A percentile compares a stretch with the other conserved stretches of the same genome.
These are phyloP conservation scores for Picea engelmannii DNA, from an alignment of 83 land plant species.

Conservation along the genomic window DNA sequence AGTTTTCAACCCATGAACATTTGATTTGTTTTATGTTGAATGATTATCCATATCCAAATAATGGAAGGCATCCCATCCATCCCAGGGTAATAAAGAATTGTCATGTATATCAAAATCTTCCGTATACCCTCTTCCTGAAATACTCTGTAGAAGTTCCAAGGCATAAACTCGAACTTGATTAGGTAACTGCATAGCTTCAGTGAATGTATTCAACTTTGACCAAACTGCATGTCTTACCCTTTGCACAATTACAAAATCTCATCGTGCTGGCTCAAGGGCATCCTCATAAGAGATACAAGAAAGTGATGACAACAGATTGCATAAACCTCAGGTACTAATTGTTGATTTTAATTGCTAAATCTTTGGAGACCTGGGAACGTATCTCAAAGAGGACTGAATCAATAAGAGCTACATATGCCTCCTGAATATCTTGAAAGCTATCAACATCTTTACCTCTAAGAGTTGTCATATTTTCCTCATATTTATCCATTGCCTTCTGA, in stretches of 20 bases:
- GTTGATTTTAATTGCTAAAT: slow-evolving; percentile 3
- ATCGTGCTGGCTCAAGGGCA: not conserved
- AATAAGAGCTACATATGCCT: slow-evolving; percentile 31
- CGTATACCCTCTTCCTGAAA: slow-evolving; percentile 30
- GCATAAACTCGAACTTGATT: slow-evolving; percentile 43
- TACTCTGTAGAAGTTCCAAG: slow-evolving; percentile 55
- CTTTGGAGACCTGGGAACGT: not conserved
- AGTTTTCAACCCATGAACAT: slow-evolving; percentile 34
- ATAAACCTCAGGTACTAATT: slow-evolving; percentile 17
- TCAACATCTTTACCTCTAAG: not conserved
- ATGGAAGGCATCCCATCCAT: slow-evolving; percentile 50
- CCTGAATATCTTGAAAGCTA: slow-evolving; percentile 25
- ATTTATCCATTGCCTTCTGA: not conserved
- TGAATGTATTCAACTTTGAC: slow-evolving; percentile 37
- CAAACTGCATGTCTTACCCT: slow-evolving; percentile 50
- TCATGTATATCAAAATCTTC: slow-evolving; percentile 21
- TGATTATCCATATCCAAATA: slow-evolving; percentile 6
- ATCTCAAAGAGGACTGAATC: slow-evolving; percentile 32
- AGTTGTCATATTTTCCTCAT: not conserved
- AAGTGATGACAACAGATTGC: slow-evolving; percentile 41
- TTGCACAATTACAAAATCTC: slow-evolving; percentile 11
- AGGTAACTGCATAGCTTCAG: slow-evolving; percentile 48
- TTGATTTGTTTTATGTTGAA: slow-evolving; percentile 16
- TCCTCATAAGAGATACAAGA: slow-evolving; percentile 33
- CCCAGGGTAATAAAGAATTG: slow-evolving; percentile 45